Conservation (phyloP, 257 asterid genomes). For the Salvia rosmarinus region DNA sequence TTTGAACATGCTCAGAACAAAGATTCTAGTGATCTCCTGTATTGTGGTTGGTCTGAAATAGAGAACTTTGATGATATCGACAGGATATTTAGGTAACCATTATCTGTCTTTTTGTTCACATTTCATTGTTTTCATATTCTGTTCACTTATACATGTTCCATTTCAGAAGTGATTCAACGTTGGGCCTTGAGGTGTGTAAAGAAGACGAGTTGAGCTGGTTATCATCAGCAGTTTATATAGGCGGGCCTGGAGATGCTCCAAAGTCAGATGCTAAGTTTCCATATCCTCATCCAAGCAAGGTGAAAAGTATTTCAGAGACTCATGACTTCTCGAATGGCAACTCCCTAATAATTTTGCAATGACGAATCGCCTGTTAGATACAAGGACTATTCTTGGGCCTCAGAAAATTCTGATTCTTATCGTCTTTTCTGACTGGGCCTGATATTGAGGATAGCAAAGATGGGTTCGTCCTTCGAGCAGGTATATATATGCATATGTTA, state of each 20-base stretch:
- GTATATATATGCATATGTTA: conserved; percentile 35
- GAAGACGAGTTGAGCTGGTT: conserved; percentile 80
- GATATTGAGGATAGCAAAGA: conserved; percentile 42
- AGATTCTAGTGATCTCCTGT: conserved; percentile 62
- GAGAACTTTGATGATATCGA: conserved; percentile 77
- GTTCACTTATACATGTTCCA: conserved; percentile 30
- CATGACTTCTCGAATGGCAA: conserved; percentile 43
- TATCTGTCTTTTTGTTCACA: conserved; percentile 11
- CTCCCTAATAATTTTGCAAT: conserved; percentile 42
- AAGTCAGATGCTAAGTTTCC: conserved; percentile 54
- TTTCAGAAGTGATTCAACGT: conserved; percentile 77
- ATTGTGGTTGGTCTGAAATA: conserved; percentile 78
- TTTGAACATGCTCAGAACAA: conserved; percentile 54
- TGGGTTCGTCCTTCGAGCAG: conserved; percentile 46
- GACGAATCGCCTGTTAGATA: conserved; percentile 42
- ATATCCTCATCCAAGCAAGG: conserved; percentile 48
- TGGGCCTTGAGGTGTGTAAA: conserved; percentile 59
- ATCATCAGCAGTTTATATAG: conserved; percentile 60
- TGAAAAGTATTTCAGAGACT: conserved; percentile 43
- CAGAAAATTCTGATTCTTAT: conserved; percentile 50
- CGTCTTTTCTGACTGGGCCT: conserved; percentile 50
- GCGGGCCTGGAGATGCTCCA: conserved; percentile 46
- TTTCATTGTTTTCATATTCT: conserved; percentile 11
- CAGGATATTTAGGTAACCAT: conserved; percentile 71
- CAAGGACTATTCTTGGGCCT: conserved; percentile 52